Evolutionary conservation across 495 filamentous ascomycete genomes (phyloP).

Genomic region (Tuber borchii): DNA sequence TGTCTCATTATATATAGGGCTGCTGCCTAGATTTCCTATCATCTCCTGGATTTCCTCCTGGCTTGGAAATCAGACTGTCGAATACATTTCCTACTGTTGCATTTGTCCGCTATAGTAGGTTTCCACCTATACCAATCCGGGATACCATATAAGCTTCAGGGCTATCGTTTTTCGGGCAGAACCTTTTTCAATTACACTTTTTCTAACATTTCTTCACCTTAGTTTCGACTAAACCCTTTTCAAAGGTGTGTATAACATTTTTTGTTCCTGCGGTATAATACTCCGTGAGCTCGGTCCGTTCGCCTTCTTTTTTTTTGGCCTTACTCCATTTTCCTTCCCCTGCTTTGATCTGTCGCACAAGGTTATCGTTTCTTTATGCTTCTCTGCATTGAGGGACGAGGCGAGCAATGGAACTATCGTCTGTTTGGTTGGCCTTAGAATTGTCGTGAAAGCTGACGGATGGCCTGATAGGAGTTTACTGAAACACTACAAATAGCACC

Average conservation of each 20-base stretch:
- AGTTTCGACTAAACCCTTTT: not conserved
- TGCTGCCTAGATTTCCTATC: not conserved
- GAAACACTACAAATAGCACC: conserved; percentile 1
- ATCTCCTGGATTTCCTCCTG: not conserved
- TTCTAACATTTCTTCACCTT: not conserved
- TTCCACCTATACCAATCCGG: not conserved
- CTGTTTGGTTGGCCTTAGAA: conserved; percentile 1
- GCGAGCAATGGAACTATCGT: not conserved
- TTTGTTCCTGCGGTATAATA: not conserved
- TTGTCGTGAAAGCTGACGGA: not conserved
- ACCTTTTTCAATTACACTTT: not conserved
- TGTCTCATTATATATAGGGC: not conserved
- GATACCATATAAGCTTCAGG: conserved; percentile 3
- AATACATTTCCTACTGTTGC: not conserved
- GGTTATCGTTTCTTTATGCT: not conserved
- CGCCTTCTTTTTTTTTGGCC: not conserved
- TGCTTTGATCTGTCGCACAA: not conserved
- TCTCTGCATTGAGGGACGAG: not conserved
- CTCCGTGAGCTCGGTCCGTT: not conserved
- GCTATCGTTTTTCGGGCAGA: not conserved
- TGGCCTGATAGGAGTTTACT: not conserved
- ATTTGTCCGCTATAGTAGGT: not conserved
- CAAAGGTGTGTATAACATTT: not conserved
- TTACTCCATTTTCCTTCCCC: not conserved
- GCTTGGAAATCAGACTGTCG: not conserved